Percentiles rank a stretch among this genome's conserved stretches.
Conservation (phyloP, 129 eudicot species). For the Flaveria trinervia region DNA sequence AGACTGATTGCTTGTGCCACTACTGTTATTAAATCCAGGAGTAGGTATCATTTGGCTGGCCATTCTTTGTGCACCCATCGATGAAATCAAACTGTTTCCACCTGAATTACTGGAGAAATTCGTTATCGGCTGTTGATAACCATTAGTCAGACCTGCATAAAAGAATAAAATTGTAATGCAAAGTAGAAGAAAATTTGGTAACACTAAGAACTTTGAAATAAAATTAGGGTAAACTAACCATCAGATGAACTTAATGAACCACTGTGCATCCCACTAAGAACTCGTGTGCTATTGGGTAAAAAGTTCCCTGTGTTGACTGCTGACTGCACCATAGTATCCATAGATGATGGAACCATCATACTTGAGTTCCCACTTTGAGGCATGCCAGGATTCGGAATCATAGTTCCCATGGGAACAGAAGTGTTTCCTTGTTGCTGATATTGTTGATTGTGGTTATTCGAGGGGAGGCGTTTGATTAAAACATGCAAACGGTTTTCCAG, state of each 20-base stretch:
- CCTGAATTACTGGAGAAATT: constrained; percentile 46
- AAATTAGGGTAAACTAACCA: constrained; percentile 34
- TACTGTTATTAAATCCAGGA: constrained; percentile 66
- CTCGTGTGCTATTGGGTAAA: constrained; percentile 42
- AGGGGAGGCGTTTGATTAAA: constrained; percentile 47
- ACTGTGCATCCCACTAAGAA: constrained; percentile 43
- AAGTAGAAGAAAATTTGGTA: constrained; percentile 6
- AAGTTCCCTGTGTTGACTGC: constrained; percentile 53
- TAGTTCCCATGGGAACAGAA: constrained; percentile 62
- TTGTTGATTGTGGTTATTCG: constrained; percentile 50
- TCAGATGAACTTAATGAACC: constrained; percentile 58
- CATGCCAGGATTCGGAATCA: constrained; percentile 97
- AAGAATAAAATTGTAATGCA: background rate
- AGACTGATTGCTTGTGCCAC: constrained; percentile 48
- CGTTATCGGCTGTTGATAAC: constrained; percentile 67
- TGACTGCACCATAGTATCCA: constrained; percentile 48
- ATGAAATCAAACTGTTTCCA: constrained; percentile 51
- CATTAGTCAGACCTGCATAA: constrained; percentile 48
- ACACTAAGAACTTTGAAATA: background rate
- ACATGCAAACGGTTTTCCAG: constrained; percentile 63
- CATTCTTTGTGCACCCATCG: constrained; percentile 67
- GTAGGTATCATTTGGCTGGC: constrained; percentile 97
- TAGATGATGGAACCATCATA: constrained; percentile 49
- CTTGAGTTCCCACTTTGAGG: constrained; percentile 67
- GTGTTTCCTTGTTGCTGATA: constrained; percentile 54